A percentile compares a stretch with the other conserved stretches of the same genome.
phyloP scores from a whole-genome alignment of 768 basidiomycete species.

The Boletus rufocinnamomeus region DNA sequence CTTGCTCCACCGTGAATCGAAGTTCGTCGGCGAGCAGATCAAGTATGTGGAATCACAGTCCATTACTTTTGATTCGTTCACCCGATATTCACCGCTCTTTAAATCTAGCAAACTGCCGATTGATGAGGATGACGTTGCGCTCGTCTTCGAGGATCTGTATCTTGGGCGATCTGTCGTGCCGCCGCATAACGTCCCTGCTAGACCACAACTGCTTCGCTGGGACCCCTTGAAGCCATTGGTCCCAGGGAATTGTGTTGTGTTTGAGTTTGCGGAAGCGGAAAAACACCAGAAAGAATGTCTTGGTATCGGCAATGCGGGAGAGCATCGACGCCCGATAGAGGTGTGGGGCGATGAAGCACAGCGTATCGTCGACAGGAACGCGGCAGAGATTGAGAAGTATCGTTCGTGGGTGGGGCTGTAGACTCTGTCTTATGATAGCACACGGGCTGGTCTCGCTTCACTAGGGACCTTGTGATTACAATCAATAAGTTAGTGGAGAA shows the following conservation, averaged over 20 bases:
- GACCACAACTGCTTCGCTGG: slow-evolving; percentile 84
- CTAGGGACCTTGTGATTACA: too few species aligned
- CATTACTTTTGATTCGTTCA: neutral
- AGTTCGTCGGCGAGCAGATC: slow-evolving; percentile 57
- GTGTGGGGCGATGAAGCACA: slow-evolving; percentile 73
- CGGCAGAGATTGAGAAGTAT: slow-evolving; percentile 57
- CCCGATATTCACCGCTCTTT: neutral
- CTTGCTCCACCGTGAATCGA: slow-evolving; percentile 72
- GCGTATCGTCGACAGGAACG: slow-evolving; percentile 56
- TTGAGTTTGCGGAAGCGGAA: slow-evolving; percentile 75
- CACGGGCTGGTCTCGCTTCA: neutral
- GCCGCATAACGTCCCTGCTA: slow-evolving; percentile 70
- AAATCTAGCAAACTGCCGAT: slow-evolving; percentile 67
- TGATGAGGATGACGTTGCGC: slow-evolving; percentile 77
- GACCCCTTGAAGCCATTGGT: slow-evolving; percentile 61
- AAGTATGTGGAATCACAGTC: slow-evolving; percentile 48
- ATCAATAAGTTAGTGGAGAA: too few species aligned
- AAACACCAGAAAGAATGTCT: slow-evolving; percentile 56
- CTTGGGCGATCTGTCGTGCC: slow-evolving; percentile 78
- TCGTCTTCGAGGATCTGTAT: slow-evolving; percentile 87
- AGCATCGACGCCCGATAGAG: slow-evolving; percentile 43
- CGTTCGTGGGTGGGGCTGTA: slow-evolving; percentile 51
- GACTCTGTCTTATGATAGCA: neutral
- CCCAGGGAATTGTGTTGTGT: slow-evolving; percentile 83
- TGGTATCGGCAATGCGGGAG: slow-evolving; percentile 10